These are phyloP conservation scores for Umbelopsis sp. DNA, from an alignment of 192 early-diverging fungal species.

Conservation along the genomic window DNA sequence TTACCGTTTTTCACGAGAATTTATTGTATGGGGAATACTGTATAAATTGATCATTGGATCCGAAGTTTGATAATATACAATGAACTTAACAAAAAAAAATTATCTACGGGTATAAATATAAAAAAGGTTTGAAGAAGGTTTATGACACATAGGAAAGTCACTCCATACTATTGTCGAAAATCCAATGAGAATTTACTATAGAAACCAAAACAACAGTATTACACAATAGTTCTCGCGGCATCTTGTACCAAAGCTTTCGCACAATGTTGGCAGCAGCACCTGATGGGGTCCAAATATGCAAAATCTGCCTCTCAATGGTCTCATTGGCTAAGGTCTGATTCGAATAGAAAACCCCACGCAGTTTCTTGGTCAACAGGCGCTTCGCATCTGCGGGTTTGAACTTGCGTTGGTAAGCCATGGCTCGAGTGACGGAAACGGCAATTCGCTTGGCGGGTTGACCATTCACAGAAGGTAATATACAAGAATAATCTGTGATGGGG, in stretches of 20 bases:
- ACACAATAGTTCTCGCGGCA: background rate
- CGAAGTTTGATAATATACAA: too few species aligned
- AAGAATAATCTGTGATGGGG: constrained; percentile 54
- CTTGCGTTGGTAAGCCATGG: constrained; percentile 41
- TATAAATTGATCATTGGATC: too few species aligned
- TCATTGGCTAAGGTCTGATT: constrained; percentile 41
- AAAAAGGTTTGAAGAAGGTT: too few species aligned
- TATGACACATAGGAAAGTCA: background rate
- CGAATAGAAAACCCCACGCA: constrained; percentile 41
- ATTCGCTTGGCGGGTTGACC: constrained; percentile 28
- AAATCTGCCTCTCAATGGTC: constrained; percentile 46
- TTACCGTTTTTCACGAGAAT: too few species aligned
- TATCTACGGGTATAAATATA: background rate
- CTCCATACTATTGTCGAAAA: constrained; percentile 9
- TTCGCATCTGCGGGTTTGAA: constrained; percentile 41
- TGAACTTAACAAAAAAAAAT: too few species aligned
- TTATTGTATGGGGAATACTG: too few species aligned
- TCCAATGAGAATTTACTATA: constrained; percentile 18
- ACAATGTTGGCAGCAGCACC: constrained; percentile 28
- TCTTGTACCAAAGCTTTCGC: background rate
- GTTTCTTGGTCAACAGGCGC: constrained; percentile 44
- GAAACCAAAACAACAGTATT: constrained; percentile 23
- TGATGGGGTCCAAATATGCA: constrained; percentile 54
- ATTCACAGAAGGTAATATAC: constrained; percentile 28
- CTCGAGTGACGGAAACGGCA: constrained; percentile 52